Base-by-base conservation (phyloP, 176 grass and related monocot genomes). In the Tuctoria greenei region DNA sequence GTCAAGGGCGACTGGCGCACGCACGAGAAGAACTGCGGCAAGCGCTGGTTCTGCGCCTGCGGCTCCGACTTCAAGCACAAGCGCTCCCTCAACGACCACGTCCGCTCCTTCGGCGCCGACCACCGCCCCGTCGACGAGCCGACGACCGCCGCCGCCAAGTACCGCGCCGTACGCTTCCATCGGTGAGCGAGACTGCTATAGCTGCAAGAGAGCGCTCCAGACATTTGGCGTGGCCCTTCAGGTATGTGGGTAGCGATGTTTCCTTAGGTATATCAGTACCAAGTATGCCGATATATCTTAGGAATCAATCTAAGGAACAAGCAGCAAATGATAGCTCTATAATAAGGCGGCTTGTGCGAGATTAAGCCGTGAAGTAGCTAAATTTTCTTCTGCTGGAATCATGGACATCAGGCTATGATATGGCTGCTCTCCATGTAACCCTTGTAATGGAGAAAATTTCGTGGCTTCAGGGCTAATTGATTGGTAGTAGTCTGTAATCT, bases 21-120 rank as follows among this genome's bases (percentile, higher is more conserved):
- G 39, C 95, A 99, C 65, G 91, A 99, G 87, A 99, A 99, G 86
- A 99, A 99, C 81, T 99, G 95, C 69, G 95, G 95, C 74, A 92
- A 86, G 82, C 85, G 86, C 24, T 99, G 95, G 95, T 84, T 90
- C 75, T 99, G 95, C 85, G 86, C 82, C 20, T 99, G 95, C 62
- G 95, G 95, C 28, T 99, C 95, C 24, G 87, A 95, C 80, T 99
- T 95, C 86, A 94, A 92, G 80, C 95, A 99, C 85, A 99, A 99
- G 65, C 88, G 95, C 4, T 99, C 95, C 2, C 95, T 95, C 76
- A 99, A 92, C 34, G 95, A 99, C 17, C 95, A 99, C 72, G 73
- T 95, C 61, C 84, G 95, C 0, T 92, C 91, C 9, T 99, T 99
- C 70, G 95, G 91, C 31, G 72, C 74, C 20, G 45, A 84, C 14